Evolutionary conservation across 139 green algal species (phyloP).

Genomic region (Trebouxia sp.): DNA sequence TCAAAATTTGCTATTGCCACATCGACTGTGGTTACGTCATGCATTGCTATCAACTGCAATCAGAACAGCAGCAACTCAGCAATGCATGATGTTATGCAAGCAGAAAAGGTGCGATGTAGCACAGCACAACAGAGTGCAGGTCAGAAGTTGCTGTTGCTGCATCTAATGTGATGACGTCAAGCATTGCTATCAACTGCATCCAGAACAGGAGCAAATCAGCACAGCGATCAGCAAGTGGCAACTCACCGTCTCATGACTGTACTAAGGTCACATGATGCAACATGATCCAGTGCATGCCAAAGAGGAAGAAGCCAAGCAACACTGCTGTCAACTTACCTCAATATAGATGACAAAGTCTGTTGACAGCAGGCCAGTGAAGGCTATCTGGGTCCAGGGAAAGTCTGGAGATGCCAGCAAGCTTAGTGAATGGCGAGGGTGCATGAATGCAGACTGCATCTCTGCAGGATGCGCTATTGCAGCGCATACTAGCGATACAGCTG

Average conservation of each 20-base stretch:
- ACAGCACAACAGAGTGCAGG: constrained; percentile 41
- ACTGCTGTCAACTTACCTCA: constrained; percentile 41
- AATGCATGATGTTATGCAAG: no score
- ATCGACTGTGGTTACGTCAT: neutral
- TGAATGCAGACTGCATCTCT: constrained; percentile 20
- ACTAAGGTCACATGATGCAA: no score
- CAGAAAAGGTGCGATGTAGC: no score
- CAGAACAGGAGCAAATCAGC: no score
- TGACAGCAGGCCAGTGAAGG: constrained; percentile 66
- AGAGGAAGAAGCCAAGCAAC: neutral
- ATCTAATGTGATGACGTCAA: neutral
- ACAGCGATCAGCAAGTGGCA: no score
- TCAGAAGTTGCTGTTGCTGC: neutral
- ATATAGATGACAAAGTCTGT: constrained; percentile 71
- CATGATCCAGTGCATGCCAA: no score
- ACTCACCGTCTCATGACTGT: no score
- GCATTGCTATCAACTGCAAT: no score
- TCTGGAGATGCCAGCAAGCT: neutral
- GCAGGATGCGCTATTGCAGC: constrained; percentile 24
- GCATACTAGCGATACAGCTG: constrained; percentile 27
- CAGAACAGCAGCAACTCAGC: no score
- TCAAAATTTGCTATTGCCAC: neutral
- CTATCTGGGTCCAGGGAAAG: constrained; percentile 48
- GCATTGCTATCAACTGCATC: no score
- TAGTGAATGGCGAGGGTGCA: neutral